A percentile compares a stretch with the other conserved stretches of the same genome.
Conservation (phyloP, 768 basidiomycete genomes). For the Multifurca ochricompacta region DNA sequence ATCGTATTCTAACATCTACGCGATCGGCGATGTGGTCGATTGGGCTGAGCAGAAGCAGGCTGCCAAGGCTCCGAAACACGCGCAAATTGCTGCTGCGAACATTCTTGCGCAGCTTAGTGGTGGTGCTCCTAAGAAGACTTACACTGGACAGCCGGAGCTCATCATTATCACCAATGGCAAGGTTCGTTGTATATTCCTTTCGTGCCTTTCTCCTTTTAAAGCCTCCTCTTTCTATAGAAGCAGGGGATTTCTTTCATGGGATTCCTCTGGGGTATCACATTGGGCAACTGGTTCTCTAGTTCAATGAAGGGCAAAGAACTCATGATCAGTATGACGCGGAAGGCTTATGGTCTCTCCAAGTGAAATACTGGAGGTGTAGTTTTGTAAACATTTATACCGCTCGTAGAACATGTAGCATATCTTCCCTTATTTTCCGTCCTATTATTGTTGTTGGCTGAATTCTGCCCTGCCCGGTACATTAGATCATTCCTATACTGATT, state of each 20-base stretch:
- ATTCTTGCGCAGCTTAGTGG: conserved; percentile 38
- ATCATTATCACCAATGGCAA: conserved; percentile 31
- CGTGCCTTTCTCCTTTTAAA: background rate
- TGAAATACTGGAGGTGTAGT: background rate
- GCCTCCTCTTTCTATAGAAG: background rate
- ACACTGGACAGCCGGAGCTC: conserved; percentile 44
- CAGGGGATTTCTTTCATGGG: conserved; percentile 7
- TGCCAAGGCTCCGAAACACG: conserved; percentile 40
- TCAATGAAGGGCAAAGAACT: conserved; percentile 16
- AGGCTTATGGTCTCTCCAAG: conserved; percentile 8
- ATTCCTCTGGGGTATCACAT: conserved; percentile 15
- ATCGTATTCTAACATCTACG: conserved; percentile 48
- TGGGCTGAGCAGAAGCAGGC: conserved; percentile 57
- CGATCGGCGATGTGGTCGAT: conserved; percentile 57
- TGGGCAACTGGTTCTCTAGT: conserved; percentile 19
- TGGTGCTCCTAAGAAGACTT: conserved; percentile 30
- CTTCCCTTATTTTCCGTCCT: background rate
- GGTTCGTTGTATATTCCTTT: conserved; percentile 3
- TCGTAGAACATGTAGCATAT: conserved; percentile 9
- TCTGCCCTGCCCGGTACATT: background rate
- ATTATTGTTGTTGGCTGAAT: background rate
- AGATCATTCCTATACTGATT: background rate
- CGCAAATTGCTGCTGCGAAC: conserved; percentile 40
- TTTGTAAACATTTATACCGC: background rate
- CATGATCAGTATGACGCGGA: conserved; percentile 11